phyloP scores from a whole-genome alignment of 768 basidiomycete genomes.

The Psilocybe azurescens region DNA sequence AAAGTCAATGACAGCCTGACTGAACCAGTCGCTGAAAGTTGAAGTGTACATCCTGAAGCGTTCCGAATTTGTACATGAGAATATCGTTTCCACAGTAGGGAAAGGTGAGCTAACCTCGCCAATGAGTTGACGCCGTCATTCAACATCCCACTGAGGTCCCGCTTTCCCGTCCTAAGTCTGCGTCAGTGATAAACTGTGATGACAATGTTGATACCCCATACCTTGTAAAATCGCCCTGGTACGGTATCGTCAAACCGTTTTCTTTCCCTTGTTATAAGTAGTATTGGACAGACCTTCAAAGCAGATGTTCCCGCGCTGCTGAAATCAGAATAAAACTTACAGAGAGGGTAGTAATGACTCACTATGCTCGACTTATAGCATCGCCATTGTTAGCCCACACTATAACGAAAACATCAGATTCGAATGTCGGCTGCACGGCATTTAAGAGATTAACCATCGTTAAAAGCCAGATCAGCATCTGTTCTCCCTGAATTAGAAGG shows the following conservation, averaged over 20 bases:
- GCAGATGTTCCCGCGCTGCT: constrained; percentile 93
- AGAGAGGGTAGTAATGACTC: constrained; percentile 32
- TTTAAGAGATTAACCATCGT: constrained; percentile 58
- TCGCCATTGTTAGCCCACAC: constrained; percentile 99
- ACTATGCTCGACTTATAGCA: constrained; percentile 90
- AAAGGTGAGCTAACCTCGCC: constrained; percentile 55
- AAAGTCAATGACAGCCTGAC: constrained; percentile 94
- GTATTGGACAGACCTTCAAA: constrained; percentile 68
- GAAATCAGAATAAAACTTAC: constrained; percentile 2
- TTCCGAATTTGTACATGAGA: neutral
- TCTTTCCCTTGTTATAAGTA: constrained; percentile 1
- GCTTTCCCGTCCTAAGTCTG: constrained; percentile 82
- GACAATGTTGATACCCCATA: constrained; percentile 28
- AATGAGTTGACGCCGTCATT: constrained; percentile 97
- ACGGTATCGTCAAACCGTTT: constrained; percentile 2
- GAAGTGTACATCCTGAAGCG: constrained; percentile 80
- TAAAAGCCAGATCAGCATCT: constrained; percentile 77
- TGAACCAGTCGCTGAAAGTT: constrained; percentile 95
- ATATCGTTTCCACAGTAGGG: neutral
- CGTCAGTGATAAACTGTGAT: constrained; percentile 4
- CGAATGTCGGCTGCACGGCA: neutral
- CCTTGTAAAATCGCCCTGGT: constrained; percentile 88
- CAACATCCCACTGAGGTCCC: constrained; percentile 89
- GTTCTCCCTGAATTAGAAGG: constrained; percentile 56
- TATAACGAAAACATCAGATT: constrained; percentile 28